Evolutionary conservation across 1,139 yeast species (phyloP), one percentile per base, ranked within the genome.

Genomic region (Protomyces pachydermus): DNA sequence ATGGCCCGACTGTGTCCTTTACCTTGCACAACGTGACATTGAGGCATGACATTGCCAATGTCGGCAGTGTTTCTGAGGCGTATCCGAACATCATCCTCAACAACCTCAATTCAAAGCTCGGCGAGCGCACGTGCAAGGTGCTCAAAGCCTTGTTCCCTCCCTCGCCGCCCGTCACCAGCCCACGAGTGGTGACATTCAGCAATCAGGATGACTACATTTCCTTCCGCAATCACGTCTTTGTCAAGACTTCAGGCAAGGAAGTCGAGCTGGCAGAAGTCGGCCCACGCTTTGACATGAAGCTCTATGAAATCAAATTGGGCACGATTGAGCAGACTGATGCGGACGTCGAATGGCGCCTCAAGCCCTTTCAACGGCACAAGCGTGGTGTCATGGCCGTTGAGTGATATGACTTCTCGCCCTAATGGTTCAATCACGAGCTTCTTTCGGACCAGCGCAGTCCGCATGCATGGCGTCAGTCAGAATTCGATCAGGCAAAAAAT

Each of bases 191-290:
- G 61, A 88, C 97, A 1, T 95, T 93, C 77, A 85, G 89, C 54
- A 95, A 95, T 74, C 82, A 84, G 66, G 96, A 91, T 64, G 98
- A 93, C 25, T 93, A 84, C 72, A 91, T 93, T 65, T 84, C 91
- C 66, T 97, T 93, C 6, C 83, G 99, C 75, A 98, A 93, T 74
- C 99, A 93, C 74, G 88, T 95, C 1, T 95, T 88, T 73, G 96
- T 91, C 12, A 85, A 84, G 72, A 90, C 97, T 0, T 84, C 87
- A 70, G 97, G 91, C 67, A 78, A 80, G 10, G 54, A 60, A 39
- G 96, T 91, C 2, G 98, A 93, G 74, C 77, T 93, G 67, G 93
- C 97, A 68, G 99, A 93, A 74, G 88, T 95, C 50, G 99, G 99
- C 0, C 99, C 99, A n/a, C 80, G 99, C 67, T 93, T 93, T 72